phyloP scores from a whole-genome alignment of 257 asterid species.

The Jaltomata sinuosa region DNA sequence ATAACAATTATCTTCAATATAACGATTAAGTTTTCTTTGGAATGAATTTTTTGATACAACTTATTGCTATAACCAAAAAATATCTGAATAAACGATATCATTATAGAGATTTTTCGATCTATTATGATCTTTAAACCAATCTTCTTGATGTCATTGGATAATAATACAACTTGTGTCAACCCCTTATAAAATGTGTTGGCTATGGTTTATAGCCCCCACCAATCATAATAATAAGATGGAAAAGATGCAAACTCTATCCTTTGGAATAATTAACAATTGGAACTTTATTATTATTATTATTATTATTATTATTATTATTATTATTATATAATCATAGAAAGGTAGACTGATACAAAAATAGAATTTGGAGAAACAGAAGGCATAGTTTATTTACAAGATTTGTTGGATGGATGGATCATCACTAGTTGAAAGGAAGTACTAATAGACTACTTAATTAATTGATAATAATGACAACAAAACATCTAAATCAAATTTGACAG shows the following conservation, averaged over 20 bases:
- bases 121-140: background rate
- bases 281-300: background rate
- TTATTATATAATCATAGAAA: background rate
- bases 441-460: slow-evolving; percentile 5
- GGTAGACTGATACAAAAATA: background rate
- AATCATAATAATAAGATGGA: background rate
- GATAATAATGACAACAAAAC: slow-evolving; percentile 21
- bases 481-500: slow-evolving; percentile 21
- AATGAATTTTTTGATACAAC: too few relatives aligned
- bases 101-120: background rate
- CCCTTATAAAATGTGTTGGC: background rate
- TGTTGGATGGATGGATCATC: background rate
- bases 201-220: background rate
- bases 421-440: slow-evolving; percentile 11
- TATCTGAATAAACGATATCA: background rate
- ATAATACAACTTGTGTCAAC: background rate
- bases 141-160: background rate
- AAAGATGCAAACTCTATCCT: background rate
- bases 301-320: too few relatives aligned
- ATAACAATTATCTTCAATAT: too few relatives aligned
- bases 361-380: background rate
- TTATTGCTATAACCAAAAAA: too few relatives aligned
- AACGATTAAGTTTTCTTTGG: too few relatives aligned
- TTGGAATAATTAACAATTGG: background rate
- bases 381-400: slow-evolving; percentile 4